Conservation (phyloP, 192 early-diverging fungal genomes). For the Umbelopsis vinacea region DNA sequence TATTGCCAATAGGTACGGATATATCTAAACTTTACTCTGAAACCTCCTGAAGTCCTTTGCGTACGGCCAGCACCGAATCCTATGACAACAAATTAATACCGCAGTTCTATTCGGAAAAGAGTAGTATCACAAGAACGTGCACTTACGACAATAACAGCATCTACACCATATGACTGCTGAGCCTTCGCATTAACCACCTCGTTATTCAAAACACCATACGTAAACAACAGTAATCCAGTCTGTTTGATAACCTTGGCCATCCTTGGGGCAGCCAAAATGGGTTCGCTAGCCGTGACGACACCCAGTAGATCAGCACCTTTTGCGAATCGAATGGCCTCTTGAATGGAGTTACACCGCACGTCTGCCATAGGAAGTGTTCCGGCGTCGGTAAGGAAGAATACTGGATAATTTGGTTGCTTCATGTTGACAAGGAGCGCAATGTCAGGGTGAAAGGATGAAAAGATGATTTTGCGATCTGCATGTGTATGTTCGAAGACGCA, state of each 20-base stretch:
- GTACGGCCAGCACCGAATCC: slow-evolving; percentile 62
- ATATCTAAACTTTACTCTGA: not conserved
- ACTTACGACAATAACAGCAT: slow-evolving; percentile 83
- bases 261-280: slow-evolving; percentile 77
- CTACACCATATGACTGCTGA: slow-evolving; percentile 82
- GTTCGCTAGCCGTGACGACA: slow-evolving; percentile 74
- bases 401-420: slow-evolving; percentile 87
- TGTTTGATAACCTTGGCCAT: slow-evolving; percentile 74
- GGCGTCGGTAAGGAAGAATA: slow-evolving; percentile 91
- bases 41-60: slow-evolving; percentile 40
- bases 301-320: slow-evolving; percentile 74
- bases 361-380: slow-evolving; percentile 78
- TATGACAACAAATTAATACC: slow-evolving; percentile 15
- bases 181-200: slow-evolving; percentile 67
- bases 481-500: slow-evolving; percentile 69
- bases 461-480: slow-evolving; percentile 75
- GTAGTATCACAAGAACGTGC: not conserved
- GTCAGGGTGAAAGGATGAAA: slow-evolving; percentile 94
- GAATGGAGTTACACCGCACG: slow-evolving; percentile 78
- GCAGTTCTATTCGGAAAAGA: not conserved
- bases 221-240: slow-evolving; percentile 72
- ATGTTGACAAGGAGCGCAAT: slow-evolving; percentile 80
- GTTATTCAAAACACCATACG: slow-evolving; percentile 86
- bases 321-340: slow-evolving; percentile 79
- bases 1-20: not conserved